Percentiles rank a stretch among this genome's conserved stretches.
Conservation (phyloP, 441 rosid genomes). For the Erodium trifolium region DNA sequence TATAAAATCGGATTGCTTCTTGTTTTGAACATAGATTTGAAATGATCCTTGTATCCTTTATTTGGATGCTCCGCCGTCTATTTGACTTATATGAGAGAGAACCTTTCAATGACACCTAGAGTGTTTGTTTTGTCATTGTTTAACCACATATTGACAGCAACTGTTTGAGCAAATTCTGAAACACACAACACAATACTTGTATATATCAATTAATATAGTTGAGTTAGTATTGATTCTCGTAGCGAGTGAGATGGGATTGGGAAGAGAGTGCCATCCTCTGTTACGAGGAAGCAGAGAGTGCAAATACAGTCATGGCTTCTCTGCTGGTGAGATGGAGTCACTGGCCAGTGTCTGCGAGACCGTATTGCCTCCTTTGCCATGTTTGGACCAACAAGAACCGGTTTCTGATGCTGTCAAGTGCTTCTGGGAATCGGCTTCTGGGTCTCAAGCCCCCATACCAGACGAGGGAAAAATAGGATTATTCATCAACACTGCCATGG, state of each 20-base stretch:
- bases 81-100: not conserved
- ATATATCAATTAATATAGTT: not conserved
- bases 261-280: slow-evolving; percentile 29
- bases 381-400: not conserved
- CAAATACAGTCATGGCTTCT: slow-evolving; percentile 33
- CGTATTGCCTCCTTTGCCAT: slow-evolving; percentile 40
- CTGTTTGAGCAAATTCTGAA: not conserved
- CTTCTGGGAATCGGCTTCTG: slow-evolving; percentile 1
- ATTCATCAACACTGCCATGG: not conserved
- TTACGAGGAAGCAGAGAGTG: slow-evolving; percentile 23
- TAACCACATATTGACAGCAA: not conserved
- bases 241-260: slow-evolving; percentile 1
- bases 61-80: not conserved
- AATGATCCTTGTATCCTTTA: not conserved
- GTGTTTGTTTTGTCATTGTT: not conserved
- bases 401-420: not conserved
- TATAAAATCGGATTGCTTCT: not conserved
- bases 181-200: too few relatives aligned
- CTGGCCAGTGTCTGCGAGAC: slow-evolving; percentile 47
- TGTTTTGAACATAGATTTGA: not conserved
- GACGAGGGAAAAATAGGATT: not conserved
- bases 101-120: not conserved
- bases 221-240: too few relatives aligned
- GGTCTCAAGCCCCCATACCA: not conserved
- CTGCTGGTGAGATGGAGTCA: slow-evolving; percentile 44